These are phyloP conservation scores for Colletotrichum tofieldiae DNA, from an alignment of 2,329 filamentous ascomycete genomes.

Conservation along the genomic window DNA sequence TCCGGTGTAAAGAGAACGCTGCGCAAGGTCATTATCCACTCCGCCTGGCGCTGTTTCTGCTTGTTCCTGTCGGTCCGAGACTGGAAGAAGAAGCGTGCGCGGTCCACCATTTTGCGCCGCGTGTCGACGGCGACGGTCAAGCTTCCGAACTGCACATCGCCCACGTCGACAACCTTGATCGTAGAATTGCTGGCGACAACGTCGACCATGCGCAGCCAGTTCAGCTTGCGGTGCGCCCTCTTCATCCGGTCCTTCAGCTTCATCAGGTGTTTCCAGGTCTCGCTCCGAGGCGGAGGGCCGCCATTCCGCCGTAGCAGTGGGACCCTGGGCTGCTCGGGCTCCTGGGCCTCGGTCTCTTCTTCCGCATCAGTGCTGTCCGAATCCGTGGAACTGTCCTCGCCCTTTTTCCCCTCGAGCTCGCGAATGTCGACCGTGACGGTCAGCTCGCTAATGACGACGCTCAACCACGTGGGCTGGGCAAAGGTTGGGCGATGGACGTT, in stretches of 20 bases:
- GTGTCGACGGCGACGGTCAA: conserved; percentile 93
- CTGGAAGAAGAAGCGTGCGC: conserved; percentile 90
- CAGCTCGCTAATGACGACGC: conserved; percentile 88
- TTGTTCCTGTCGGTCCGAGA: conserved; percentile 72
- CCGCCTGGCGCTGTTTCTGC: conserved; percentile 79
- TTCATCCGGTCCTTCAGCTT: conserved; percentile 89
- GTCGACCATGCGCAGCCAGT: conserved; percentile 92
- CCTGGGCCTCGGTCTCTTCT: conserved; percentile 32
- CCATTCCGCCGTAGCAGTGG: conserved; percentile 49
- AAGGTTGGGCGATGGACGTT: conserved; percentile 95
- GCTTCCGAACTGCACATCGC: conserved; percentile 86
- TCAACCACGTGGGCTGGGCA: conserved; percentile 96
- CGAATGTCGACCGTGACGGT: conserved; percentile 86
- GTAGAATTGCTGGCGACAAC: conserved; percentile 87
- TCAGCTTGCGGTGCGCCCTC: conserved; percentile 85
- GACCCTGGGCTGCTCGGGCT: conserved; percentile 35
- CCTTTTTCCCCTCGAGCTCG: conserved; percentile 70
- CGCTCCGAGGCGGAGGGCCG: conserved; percentile 67
- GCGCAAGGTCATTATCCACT: conserved; percentile 91
- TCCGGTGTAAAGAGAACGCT: conserved; percentile 92
- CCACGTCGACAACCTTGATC: conserved; percentile 84
- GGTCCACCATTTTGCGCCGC: conserved; percentile 89
- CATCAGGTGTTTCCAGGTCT: conserved; percentile 86
- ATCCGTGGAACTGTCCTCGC: conserved; percentile 51
- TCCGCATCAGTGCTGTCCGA: conserved; percentile 47